Evolutionary conservation across 192 early-diverging fungal genomes (phyloP).

Genomic region (Umbelopsis sp.): DNA sequence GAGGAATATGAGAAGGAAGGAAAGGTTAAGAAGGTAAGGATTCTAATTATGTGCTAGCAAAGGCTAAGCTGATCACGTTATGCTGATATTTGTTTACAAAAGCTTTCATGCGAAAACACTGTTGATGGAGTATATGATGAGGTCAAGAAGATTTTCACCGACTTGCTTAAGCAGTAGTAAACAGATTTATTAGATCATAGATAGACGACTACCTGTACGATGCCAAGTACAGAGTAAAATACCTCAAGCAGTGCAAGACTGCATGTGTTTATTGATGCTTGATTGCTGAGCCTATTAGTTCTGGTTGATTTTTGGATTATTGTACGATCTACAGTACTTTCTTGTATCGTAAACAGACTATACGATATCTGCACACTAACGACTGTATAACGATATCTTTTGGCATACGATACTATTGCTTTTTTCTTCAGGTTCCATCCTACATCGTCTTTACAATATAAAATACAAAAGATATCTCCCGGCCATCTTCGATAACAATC

Average conservation of each 20-base stretch:
- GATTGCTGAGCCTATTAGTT: no score
- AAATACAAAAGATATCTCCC: not conserved
- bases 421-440: no score
- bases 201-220: no score
- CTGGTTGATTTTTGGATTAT: not conserved
- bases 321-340: not conserved
- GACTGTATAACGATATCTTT: no score
- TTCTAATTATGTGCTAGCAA: not conserved
- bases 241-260: not conserved
- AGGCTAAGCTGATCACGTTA: not conserved
- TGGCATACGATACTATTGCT: no score
- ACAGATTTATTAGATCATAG: not conserved
- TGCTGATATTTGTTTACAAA: not conserved
- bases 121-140: conserved; percentile 69
- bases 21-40: conserved; percentile 78
- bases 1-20: conserved; percentile 72
- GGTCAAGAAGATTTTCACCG: conserved; percentile 61
- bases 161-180: conserved; percentile 36
- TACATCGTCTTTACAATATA: not conserved
- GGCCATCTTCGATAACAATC: not conserved
- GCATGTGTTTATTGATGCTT: not conserved
- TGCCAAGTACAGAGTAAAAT: not conserved
- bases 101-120: conserved; percentile 52
- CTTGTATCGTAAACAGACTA: no score
- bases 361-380: no score